These are phyloP conservation scores for Dryas drummondii DNA, from an alignment of 306 rosid species.

Conservation along the genomic window DNA sequence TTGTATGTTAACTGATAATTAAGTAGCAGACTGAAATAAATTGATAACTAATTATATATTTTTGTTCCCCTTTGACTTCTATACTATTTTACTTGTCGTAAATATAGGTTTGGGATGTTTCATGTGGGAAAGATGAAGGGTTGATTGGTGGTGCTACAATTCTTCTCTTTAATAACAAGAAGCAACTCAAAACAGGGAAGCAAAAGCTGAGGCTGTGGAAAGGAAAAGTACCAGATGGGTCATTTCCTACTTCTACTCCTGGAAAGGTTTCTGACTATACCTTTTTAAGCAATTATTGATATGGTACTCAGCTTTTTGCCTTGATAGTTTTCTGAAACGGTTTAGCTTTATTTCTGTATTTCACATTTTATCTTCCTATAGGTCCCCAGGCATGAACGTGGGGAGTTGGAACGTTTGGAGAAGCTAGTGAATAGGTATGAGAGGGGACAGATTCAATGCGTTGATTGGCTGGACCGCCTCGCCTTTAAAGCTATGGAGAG, in stretches of 20 bases:
- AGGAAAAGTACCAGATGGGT: slow-evolving; percentile 90
- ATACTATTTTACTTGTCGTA: slow-evolving; percentile 1
- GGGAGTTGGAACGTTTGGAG: slow-evolving; percentile 93
- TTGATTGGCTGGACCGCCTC: slow-evolving; percentile 95
- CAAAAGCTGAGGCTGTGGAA: slow-evolving; percentile 95
- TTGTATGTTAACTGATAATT: not conserved
- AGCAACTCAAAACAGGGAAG: slow-evolving; percentile 94
- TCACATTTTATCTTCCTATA: slow-evolving; percentile 29
- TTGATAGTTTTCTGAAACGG: slow-evolving; percentile 16
- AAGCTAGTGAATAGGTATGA: slow-evolving; percentile 89
- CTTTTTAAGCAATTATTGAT: slow-evolving; percentile 16
- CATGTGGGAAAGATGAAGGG: slow-evolving; percentile 76
- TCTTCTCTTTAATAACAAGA: slow-evolving; percentile 81
- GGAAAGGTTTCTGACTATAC: slow-evolving; percentile 69
- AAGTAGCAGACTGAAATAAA: not conserved
- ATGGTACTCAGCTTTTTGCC: not conserved
- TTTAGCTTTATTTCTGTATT: slow-evolving; percentile 6
- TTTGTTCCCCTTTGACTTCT: slow-evolving; percentile 2
- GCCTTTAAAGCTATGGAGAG: slow-evolving; percentile 75
- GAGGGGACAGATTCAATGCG: slow-evolving; percentile 84
- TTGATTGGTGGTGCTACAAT: slow-evolving; percentile 96
- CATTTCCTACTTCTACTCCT: slow-evolving; percentile 77
- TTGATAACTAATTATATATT: not conserved
- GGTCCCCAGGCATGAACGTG: slow-evolving; percentile 92
- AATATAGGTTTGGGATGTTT: slow-evolving; percentile 93